phyloP scores from a whole-genome alignment of 2,329 filamentous ascomycete genomes.

The Chaetomium sp. region DNA sequence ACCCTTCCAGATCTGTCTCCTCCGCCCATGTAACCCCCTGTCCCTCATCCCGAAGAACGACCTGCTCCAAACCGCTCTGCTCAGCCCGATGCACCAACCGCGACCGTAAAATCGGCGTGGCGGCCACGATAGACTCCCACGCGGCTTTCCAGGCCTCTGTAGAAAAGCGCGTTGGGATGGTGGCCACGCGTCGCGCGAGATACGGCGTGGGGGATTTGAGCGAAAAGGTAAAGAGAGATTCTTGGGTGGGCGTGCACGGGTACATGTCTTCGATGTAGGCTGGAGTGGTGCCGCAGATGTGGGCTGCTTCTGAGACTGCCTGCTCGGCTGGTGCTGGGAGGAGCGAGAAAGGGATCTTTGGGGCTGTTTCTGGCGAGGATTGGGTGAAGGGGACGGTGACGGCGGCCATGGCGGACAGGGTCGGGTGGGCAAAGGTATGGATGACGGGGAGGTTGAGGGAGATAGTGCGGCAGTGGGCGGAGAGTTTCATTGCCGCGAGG shows the following conservation, averaged over 20 bases:
- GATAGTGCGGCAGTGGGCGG: conserved; percentile 36
- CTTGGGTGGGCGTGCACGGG: conserved; percentile 49
- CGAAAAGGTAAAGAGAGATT: conserved; percentile 48
- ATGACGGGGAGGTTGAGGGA: conserved; percentile 38
- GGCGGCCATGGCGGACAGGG: conserved; percentile 37
- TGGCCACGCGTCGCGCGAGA: conserved; percentile 43
- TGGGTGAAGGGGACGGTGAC: conserved; percentile 16
- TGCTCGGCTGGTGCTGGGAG: conserved; percentile 30
- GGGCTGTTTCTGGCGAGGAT: conserved; percentile 18
- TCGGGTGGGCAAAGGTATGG: conserved; percentile 40
- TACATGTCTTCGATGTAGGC: conserved; percentile 44
- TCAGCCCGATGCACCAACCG: conserved; percentile 38
- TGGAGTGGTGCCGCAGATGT: conserved; percentile 31
- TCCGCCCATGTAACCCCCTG: conserved; percentile 21
- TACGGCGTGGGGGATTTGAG: conserved; percentile 46
- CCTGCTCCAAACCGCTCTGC: conserved; percentile 39
- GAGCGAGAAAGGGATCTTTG: conserved; percentile 33
- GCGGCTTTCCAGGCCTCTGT: conserved; percentile 36
- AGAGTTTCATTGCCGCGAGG: conserved; percentile 45
- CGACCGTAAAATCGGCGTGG: conserved; percentile 38
- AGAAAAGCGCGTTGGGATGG: conserved; percentile 26
- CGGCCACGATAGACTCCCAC: conserved; percentile 38
- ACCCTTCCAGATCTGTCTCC: conserved; percentile 30
- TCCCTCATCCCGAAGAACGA: conserved; percentile 36
- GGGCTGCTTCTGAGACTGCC: conserved; percentile 34